Percentiles rank a stretch among this genome's conserved stretches.
phyloP scores from a whole-genome alignment of 805 yeast species.

The Spathaspora girioi region DNA sequence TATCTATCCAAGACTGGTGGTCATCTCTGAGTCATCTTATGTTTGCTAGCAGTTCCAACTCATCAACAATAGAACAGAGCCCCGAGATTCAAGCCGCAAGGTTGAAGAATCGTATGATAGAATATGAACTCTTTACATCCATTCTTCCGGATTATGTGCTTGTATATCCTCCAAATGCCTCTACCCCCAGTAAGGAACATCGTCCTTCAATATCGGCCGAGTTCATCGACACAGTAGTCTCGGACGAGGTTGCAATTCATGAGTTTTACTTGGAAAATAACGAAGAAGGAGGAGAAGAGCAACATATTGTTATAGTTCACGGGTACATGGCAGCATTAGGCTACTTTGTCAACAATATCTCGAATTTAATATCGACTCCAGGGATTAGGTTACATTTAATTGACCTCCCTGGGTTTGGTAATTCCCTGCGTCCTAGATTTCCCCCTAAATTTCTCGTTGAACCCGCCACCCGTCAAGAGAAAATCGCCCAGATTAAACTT shows the following conservation, averaged over 20 bases:
- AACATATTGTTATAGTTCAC: constrained; percentile 33
- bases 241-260: constrained; percentile 28
- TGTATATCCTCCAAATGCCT: constrained; percentile 16
- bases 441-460: constrained; percentile 25
- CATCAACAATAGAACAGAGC: constrained; percentile 5
- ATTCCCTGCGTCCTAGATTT: constrained; percentile 37
- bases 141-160: constrained; percentile 28
- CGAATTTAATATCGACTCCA: constrained; percentile 25
- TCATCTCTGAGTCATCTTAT: constrained; percentile 18
- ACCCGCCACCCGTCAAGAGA: constrained; percentile 15
- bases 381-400: constrained; percentile 36
- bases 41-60: constrained; percentile 9
- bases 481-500: constrained; percentile 28
- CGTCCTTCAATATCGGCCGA: background rate
- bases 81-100: constrained; percentile 13
- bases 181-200: background rate
- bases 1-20: constrained; percentile 40
- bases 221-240: constrained; percentile 24
- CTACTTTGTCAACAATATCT: constrained; percentile 37
- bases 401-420: constrained; percentile 43
- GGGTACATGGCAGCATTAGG: constrained; percentile 47
- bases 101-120: constrained; percentile 23
- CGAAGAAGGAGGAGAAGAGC: constrained; percentile 8
- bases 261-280: constrained; percentile 31
- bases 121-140: constrained; percentile 31